Base-by-base conservation (phyloP, 2,329 filamentous ascomycete genomes). In the Paraphoma sp. region DNA sequence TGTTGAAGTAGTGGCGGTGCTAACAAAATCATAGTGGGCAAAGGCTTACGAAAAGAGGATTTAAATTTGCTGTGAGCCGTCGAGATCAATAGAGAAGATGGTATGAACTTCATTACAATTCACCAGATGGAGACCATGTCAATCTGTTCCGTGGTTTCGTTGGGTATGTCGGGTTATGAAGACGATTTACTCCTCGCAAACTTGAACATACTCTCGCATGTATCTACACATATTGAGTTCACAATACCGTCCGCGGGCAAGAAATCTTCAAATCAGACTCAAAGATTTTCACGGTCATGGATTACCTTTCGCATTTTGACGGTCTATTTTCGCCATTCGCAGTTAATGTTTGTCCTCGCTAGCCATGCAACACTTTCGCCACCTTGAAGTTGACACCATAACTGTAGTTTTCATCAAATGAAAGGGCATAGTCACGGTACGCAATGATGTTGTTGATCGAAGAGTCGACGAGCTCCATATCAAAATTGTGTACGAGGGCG, bases 391-490 rank as follows among this genome's bases (percentile, higher is more conserved):
- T 52, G 12, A 58, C 45, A 16, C 54, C 54, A 33, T 49, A 47
- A 14, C 46, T 49, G 31, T 60, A 60, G 7, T 58, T 12, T 29
- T 64, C 59, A 8, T 52, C 50, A 16, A 57, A 62, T 9, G 49
- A 51, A n/a, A 64, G 40, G 10, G 18, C 44, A 43, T 52, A 59
- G 28, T 55, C 56, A 4, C 61, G 46, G 38, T 52, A 44, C 1
- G 52, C 36, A 12, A 45, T 43, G 43, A 62, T 54, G 41, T 64
- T 52, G 23, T 59, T 52, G 12, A 62, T 42, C 7, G 53, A 56
- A 29, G 56, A 59, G 38, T 59, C 49, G 8, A 60, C 59, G 30
- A 64, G 50, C 51, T 65, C 54, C 51, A 72, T 31, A 1, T 66
- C 59, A 17, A 62, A 55, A 33, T 63, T 56, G 6, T 40, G 44